Percentiles rank a stretch among this genome's conserved stretches.
These are phyloP conservation scores for Hanseniaspora clermontiae DNA, from an alignment of 805 yeast species.

Conservation along the genomic window DNA sequence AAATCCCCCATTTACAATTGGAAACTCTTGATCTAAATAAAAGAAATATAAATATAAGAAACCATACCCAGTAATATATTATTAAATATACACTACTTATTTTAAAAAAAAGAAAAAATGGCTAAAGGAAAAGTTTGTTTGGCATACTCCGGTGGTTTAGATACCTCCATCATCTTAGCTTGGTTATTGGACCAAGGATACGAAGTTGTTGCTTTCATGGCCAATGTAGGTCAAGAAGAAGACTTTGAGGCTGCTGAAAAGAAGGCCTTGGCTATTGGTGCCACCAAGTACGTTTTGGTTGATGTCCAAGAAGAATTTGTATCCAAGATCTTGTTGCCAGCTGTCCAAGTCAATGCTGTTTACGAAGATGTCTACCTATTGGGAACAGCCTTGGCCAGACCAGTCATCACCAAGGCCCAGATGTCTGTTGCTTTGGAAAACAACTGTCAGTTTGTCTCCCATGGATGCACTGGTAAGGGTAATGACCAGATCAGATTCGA, in stretches of 20 bases:
- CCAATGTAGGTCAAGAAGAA: slow-evolving; percentile 98
- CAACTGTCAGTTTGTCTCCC: slow-evolving; percentile 97
- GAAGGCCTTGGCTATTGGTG: slow-evolving; percentile 94
- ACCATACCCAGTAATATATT: not conserved
- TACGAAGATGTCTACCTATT: slow-evolving; percentile 93
- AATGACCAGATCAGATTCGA: slow-evolving; percentile 98
- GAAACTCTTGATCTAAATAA: too few species aligned
- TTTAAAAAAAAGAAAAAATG: slow-evolving; percentile 34
- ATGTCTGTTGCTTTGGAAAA: slow-evolving; percentile 91
- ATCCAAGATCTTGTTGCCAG: slow-evolving; percentile 83
- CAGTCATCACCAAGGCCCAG: slow-evolving; percentile 97
- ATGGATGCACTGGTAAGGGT: slow-evolving; percentile 99
- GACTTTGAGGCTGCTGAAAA: slow-evolving; percentile 94
- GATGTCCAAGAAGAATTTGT: slow-evolving; percentile 94
- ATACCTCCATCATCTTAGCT: slow-evolving; percentile 93
- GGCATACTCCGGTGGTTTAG: slow-evolving; percentile 98
- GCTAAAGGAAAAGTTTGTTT: slow-evolving; percentile 97
- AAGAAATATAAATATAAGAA: not conserved
- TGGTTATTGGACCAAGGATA: slow-evolving; percentile 97
- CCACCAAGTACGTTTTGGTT: slow-evolving; percentile 83
- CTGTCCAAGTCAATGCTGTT: slow-evolving; percentile 93
- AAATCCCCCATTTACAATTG: too few species aligned
- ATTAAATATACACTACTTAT: not conserved
- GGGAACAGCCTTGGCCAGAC: slow-evolving; percentile 98
- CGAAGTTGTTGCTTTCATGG: slow-evolving; percentile 96